phyloP scores from a whole-genome alignment of 164 flowering plant species.

The Protea cynaroides region DNA sequence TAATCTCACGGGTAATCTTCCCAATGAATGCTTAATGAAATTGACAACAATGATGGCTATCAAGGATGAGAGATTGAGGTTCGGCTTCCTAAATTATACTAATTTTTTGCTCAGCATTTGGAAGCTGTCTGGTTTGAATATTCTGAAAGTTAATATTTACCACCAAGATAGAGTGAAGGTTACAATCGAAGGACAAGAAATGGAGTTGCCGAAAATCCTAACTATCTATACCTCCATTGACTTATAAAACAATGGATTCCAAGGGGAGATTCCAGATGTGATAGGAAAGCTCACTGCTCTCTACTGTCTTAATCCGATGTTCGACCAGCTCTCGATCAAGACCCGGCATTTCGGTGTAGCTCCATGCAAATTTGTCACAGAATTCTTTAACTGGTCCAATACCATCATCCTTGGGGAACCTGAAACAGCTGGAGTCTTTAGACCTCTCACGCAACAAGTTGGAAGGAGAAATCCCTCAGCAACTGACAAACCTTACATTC shows the following conservation, averaged over 20 bases:
- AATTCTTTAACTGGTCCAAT: constrained; percentile 29
- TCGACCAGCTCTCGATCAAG: too few species aligned
- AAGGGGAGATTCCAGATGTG: constrained; percentile 44
- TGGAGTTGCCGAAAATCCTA: constrained; percentile 35
- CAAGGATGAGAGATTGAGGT: too few species aligned
- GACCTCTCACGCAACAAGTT: constrained; percentile 29
- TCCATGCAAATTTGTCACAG: constrained; percentile 31
- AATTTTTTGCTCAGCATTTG: too few species aligned
- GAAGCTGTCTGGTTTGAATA: too few species aligned
- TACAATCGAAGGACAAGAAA: constrained; percentile 35
- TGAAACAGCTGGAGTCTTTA: constrained; percentile 23
- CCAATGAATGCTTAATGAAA: constrained; percentile 8
- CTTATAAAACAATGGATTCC: constrained; percentile 41
- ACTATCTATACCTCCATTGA: constrained; percentile 40
- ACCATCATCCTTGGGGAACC: constrained; percentile 29
- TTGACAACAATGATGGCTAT: constrained; percentile 35
- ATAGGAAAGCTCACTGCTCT: constrained; percentile 36
- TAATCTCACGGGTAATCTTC: constrained; percentile 35
- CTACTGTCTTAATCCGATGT: constrained; percentile 40
- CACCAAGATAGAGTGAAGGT: constrained; percentile 31
- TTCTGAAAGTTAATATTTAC: too few species aligned
- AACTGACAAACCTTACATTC: constrained; percentile 18
- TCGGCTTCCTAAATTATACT: too few species aligned
- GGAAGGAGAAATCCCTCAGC: constrained; percentile 27
- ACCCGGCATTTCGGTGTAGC: too few species aligned